Base-by-base conservation (phyloP, 352 stramenopile genomes). In the Phytophthora rubi region DNA sequence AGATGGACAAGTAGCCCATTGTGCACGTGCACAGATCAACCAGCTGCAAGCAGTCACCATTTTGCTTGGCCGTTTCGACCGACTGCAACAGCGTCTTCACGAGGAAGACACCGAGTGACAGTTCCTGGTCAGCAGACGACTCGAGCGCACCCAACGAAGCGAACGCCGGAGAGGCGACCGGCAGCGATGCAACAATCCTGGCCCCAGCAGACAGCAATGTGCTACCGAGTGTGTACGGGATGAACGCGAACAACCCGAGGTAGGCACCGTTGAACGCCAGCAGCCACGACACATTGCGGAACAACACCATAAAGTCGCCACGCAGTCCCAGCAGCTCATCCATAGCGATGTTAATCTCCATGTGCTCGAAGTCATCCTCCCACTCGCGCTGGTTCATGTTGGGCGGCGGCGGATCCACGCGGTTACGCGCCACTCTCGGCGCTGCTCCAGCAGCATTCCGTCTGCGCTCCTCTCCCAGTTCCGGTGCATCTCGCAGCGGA, bases 211-310 rank as follows among this genome's bases (percentile, higher is more conserved):
- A 93, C 10, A 95, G 57, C 30, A 98, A 83, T 10, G 90, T 97
- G 52, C 91, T 97, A 42, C 97, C 97, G 7, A 99, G 77, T 5
- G 90, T 97, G 68, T 97, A 98, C 48, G 97, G 97, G 26, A 98
- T 93, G 71, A 99, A 99, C 5, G 92, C 92, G 59, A 99, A 99
- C 56, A 99, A 79, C 6, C 95, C 97, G 2, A 99, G 80, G 73
- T 99, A 99, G 1, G 97, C 92, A 13, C 96, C 97, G 71, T 99
- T 98, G 80, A 99, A 99, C 10, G 97, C 94, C 35, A 99, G 63
- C 3, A 99, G 79, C 96, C 97, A 99, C 53, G 98, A 94, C 4
- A 99, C 86, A 68, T 99, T 99, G 23, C 97, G 91, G 64, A 99
- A 90, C 6, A 99, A 75, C 28, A 97, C 90, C 53, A 95, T 77